Evolutionary conservation across 2,329 filamentous ascomycete genomes (phyloP).

Genomic region (Xylaria sp.): DNA sequence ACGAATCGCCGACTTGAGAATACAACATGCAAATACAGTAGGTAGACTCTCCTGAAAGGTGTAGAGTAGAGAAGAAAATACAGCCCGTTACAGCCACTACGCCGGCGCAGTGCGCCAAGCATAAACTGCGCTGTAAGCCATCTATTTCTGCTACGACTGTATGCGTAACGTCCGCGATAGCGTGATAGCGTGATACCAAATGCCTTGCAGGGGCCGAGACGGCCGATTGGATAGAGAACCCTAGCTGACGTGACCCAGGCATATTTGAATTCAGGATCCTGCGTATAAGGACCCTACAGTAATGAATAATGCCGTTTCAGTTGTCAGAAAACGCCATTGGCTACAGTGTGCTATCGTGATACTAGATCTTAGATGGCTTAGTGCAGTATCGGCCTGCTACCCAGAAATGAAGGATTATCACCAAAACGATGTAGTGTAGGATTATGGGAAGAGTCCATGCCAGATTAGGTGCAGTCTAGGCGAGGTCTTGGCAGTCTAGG

Average conservation of each 20-base stretch:
- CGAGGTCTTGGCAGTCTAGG: neutral
- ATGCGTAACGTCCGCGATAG: neutral
- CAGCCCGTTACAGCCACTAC: neutral
- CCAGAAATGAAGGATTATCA: neutral
- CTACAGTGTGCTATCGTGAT: neutral
- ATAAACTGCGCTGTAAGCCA: neutral
- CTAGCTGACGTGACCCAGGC: neutral
- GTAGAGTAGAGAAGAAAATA: neutral
- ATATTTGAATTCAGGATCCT: slow-evolving; percentile 7
- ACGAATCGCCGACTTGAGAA: neutral
- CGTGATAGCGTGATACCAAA: neutral
- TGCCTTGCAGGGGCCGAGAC: neutral
- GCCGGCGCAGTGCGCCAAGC: neutral
- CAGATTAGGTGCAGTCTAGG: neutral
- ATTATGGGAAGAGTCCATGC: neutral
- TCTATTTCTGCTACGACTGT: neutral
- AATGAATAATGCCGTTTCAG: slow-evolving; percentile 10
- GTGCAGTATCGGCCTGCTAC: neutral
- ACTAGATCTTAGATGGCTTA: neutral
- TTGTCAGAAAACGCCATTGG: neutral
- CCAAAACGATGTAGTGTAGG: slow-evolving; percentile 1
- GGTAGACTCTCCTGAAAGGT: neutral
- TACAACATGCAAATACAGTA: neutral
- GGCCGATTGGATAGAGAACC: slow-evolving; percentile 1
- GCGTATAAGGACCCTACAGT: neutral